A percentile compares a stretch with the other conserved stretches of the same genome.
Conservation (phyloP, 345 rosid species). For the Populus tremula region DNA sequence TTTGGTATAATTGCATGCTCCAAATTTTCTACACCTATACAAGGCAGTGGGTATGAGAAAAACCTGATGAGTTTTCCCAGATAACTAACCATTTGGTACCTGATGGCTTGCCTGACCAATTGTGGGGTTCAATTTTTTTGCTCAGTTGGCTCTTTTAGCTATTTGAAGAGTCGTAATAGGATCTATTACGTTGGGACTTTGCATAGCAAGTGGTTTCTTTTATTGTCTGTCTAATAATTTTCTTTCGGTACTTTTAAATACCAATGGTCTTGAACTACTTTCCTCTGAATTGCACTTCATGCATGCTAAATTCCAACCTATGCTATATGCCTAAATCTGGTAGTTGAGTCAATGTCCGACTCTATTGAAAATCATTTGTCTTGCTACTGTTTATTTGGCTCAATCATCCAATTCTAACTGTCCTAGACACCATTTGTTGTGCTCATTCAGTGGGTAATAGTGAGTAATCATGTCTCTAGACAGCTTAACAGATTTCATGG, state of each 20-base stretch:
- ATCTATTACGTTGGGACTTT: background rate
- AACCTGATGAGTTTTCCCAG: background rate
- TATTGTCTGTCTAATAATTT: background rate
- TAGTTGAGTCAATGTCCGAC: background rate
- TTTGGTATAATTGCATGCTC: background rate
- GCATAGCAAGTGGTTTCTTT: slow-evolving; percentile 1
- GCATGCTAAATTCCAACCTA: background rate
- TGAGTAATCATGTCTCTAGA: too few relatives aligned
- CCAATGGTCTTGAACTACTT: background rate
- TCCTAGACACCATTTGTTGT: too few relatives aligned
- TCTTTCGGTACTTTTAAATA: background rate
- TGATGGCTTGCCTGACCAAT: background rate
- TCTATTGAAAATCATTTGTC: background rate
- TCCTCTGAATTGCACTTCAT: background rate
- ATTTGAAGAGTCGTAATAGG: background rate
- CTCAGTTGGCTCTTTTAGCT: background rate
- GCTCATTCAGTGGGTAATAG: too few relatives aligned
- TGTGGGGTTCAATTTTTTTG: background rate
- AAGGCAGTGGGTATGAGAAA: background rate
- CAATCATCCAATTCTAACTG: background rate
- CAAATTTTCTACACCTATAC: background rate
- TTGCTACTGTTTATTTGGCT: background rate
- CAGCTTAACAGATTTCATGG: too few relatives aligned
- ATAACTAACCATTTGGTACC: background rate
- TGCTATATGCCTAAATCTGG: background rate